Conservation (phyloP, 768 basidiomycete species). For the Serendipita sp. region DNA sequence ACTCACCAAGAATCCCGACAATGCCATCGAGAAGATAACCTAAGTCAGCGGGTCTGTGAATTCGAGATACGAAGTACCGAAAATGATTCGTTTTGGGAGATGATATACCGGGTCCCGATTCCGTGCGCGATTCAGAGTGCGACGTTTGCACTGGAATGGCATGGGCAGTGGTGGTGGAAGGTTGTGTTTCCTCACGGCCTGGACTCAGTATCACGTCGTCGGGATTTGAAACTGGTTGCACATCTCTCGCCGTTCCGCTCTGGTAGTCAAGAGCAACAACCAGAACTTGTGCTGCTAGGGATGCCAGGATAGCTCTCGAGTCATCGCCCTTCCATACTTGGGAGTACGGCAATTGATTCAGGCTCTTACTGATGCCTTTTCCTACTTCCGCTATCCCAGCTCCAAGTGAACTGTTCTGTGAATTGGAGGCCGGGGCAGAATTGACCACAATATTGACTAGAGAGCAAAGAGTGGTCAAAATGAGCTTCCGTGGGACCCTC, state of each 20-base stretch:
- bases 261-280: conserved; percentile 68
- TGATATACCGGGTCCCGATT: neutral
- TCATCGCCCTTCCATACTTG: conserved; percentile 88
- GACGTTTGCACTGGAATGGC: neutral
- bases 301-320: conserved; percentile 50
- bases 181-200: neutral
- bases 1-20: conserved; percentile 17
- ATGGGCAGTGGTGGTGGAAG: neutral
- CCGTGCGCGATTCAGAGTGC: neutral
- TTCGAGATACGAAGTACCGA: conserved; percentile 78
- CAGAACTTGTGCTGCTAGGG: conserved; percentile 61
- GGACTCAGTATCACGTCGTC: conserved; percentile 16
- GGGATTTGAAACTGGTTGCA: conserved; percentile 21
- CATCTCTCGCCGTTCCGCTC: conserved; percentile 53
- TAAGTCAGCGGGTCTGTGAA: conserved; percentile 86
- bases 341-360: conserved; percentile 60
- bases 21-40: conserved; percentile 67
- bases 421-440: conserved; percentile 26
- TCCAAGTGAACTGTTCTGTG: conserved; percentile 8
- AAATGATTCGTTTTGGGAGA: conserved; percentile 68
- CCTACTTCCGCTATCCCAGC: conserved; percentile 13
- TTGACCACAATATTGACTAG: conserved; percentile 82
- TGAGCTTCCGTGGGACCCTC: conserved; percentile 56
- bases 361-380: neutral
- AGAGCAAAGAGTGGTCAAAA: conserved; percentile 87